A percentile compares a stretch with the other conserved stretches of the same genome.
These are phyloP conservation scores for Hypoxylon lienhwacheense DNA, from an alignment of 495 filamentous ascomycete genomes.

Conservation along the genomic window DNA sequence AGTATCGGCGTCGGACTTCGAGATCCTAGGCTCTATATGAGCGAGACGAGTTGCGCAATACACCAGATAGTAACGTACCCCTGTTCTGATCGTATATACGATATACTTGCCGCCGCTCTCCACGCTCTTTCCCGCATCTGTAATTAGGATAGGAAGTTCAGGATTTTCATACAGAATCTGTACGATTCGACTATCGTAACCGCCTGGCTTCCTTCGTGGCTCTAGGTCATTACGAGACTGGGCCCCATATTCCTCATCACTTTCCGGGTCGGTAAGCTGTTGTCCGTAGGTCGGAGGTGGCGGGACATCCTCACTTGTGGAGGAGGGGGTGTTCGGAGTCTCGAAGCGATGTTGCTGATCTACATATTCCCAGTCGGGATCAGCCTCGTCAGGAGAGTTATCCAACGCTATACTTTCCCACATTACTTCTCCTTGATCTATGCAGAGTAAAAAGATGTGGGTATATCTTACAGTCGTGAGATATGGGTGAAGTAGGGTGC, in stretches of 20 bases:
- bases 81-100: slow-evolving; percentile 94
- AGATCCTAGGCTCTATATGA: slow-evolving; percentile 65
- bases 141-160: slow-evolving; percentile 84
- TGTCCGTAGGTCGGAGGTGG: slow-evolving; percentile 34
- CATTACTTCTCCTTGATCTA: slow-evolving; percentile 38
- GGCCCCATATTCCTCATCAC: slow-evolving; percentile 57
- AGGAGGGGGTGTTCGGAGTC: slow-evolving; percentile 47
- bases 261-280: slow-evolving; percentile 40
- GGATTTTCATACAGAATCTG: slow-evolving; percentile 96
- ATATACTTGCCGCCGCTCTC: slow-evolving; percentile 89
- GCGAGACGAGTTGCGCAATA: slow-evolving; percentile 17
- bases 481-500: slow-evolving; percentile 63
- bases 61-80: slow-evolving; percentile 58
- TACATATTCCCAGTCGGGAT: slow-evolving; percentile 51
- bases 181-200: slow-evolving; percentile 92
- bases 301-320: slow-evolving; percentile 46
- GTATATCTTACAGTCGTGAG: slow-evolving; percentile 51
- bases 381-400: slow-evolving; percentile 41
- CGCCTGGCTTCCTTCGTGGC: slow-evolving; percentile 71
- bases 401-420: slow-evolving; percentile 38
- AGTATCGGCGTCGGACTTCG: slow-evolving; percentile 92
- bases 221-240: slow-evolving; percentile 56
- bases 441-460: slow-evolving; percentile 4
- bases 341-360: slow-evolving; percentile 45
- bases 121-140: slow-evolving; percentile 89